Conservation (phyloP, 2,329 filamentous ascomycete genomes). For the Plectosphaerella sp. region DNA sequence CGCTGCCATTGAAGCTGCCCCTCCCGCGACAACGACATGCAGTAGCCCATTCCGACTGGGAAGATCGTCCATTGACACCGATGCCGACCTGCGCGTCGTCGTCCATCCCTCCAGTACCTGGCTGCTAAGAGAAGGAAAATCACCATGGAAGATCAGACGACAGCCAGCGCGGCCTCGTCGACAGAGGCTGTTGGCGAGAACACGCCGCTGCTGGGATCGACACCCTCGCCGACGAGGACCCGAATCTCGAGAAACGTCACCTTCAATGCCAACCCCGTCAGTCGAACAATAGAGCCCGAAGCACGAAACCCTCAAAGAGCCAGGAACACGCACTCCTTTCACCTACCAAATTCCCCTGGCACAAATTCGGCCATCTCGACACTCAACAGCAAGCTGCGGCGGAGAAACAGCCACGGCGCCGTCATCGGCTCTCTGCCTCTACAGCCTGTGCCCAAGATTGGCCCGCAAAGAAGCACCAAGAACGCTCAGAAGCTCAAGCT, state of each 20-base stretch:
- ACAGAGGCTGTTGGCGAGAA: slow-evolving; percentile 19
- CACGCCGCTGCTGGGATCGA: slow-evolving; percentile 28
- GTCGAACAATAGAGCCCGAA: slow-evolving; percentile 53
- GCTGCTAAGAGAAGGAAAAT: no score
- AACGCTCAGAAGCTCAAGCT: slow-evolving; percentile 96
- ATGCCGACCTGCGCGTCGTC: neutral
- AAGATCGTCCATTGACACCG: no score
- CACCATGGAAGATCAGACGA: slow-evolving; percentile 12
- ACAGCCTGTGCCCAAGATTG: slow-evolving; percentile 61
- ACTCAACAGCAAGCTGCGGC: slow-evolving; percentile 80
- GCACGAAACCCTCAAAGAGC: slow-evolving; percentile 12
- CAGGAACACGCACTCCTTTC: slow-evolving; percentile 22
- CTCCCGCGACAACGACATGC: neutral
- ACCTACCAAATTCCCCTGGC: slow-evolving; percentile 26
- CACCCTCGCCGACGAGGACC: slow-evolving; percentile 22
- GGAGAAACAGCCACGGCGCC: slow-evolving; percentile 75
- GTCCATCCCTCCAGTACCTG: neutral
- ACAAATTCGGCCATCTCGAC: slow-evolving; percentile 59
- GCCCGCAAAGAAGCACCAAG: slow-evolving; percentile 90
- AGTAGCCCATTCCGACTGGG: no score
- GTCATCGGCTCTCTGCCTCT: slow-evolving; percentile 19
- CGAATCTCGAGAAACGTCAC: slow-evolving; percentile 63
- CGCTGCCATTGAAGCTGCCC: neutral
- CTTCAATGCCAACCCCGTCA: slow-evolving; percentile 67
- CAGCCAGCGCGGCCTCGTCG: slow-evolving; percentile 5